Conservation (phyloP, 83 land plant species). For the Picea engelmannii region DNA sequence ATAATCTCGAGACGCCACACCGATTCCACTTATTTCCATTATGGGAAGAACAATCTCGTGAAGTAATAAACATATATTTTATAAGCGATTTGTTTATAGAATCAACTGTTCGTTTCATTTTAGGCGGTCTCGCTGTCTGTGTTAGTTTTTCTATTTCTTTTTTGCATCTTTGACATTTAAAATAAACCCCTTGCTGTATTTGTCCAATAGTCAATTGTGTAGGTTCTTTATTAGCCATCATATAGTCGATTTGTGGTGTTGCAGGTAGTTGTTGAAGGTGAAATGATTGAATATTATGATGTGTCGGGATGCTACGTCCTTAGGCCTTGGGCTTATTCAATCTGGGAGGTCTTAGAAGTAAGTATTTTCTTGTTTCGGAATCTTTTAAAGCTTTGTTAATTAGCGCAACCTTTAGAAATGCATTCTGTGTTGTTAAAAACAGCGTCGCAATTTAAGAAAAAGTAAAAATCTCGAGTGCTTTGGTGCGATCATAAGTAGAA, state of each 20-base stretch:
- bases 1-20: too few relatives aligned
- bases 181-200: background rate
- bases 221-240: background rate
- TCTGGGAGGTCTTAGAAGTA: slow-evolving; percentile 90
- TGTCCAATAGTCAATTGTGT: background rate
- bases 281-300: slow-evolving; percentile 98
- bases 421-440: background rate
- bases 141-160: background rate
- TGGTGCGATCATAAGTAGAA: background rate
- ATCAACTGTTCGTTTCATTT: background rate
- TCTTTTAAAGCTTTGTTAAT: background rate
- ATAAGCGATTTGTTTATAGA: background rate
- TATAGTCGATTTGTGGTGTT: background rate
- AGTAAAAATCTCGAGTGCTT: background rate
- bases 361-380: slow-evolving; percentile 14
- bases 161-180: background rate
- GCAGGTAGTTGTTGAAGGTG: slow-evolving; percentile 86
- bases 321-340: slow-evolving; percentile 93
- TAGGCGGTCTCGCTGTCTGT: background rate
- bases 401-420: background rate
- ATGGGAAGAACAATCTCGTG: background rate
- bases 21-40: too few relatives aligned
- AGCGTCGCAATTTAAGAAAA: background rate
- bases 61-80: background rate
- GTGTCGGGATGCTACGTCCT: slow-evolving; percentile 97